phyloP scores from a whole-genome alignment of 1,139 yeast species.

The Geotrichum australiense region DNA sequence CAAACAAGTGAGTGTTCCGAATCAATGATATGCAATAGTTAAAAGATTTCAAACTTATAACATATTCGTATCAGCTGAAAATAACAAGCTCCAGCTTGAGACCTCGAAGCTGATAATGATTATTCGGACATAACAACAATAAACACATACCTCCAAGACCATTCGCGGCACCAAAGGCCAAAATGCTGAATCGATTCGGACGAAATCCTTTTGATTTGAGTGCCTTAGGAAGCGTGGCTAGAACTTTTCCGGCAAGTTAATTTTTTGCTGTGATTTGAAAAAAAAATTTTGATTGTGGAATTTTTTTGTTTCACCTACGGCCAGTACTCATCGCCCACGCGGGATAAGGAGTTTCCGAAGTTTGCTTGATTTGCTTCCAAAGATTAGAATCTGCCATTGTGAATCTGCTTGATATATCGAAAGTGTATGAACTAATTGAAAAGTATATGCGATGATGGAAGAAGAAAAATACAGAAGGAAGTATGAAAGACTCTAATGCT shows the following conservation, averaged over 20 bases:
- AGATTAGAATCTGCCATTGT: no score
- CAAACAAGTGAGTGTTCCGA: neutral
- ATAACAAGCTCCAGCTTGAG: neutral
- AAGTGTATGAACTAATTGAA: no score
- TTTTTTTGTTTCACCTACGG: slow-evolving; percentile 8
- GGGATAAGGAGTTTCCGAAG: slow-evolving; percentile 15
- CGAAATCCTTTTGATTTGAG: slow-evolving; percentile 31
- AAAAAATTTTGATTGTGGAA: neutral
- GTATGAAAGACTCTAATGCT: no score
- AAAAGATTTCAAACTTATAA: neutral
- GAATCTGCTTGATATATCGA: no score
- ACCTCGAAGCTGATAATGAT: neutral
- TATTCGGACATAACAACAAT: neutral
- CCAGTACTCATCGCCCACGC: slow-evolving; percentile 15
- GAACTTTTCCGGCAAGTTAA: slow-evolving; percentile 21
- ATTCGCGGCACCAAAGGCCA: slow-evolving; percentile 61
- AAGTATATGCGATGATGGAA: no score
- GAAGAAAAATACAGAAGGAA: no score
- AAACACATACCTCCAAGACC: slow-evolving; percentile 54
- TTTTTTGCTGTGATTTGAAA: neutral
- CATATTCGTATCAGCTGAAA: no score
- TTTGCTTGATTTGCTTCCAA: neutral
- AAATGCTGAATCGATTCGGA: slow-evolving; percentile 43
- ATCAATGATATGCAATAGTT: neutral
- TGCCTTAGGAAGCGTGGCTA: slow-evolving; percentile 27